Evolutionary conservation across 257 asterid genomes (phyloP), one percentile per base, ranked within the genome.

Genomic region (Rubia yunnanensis): DNA sequence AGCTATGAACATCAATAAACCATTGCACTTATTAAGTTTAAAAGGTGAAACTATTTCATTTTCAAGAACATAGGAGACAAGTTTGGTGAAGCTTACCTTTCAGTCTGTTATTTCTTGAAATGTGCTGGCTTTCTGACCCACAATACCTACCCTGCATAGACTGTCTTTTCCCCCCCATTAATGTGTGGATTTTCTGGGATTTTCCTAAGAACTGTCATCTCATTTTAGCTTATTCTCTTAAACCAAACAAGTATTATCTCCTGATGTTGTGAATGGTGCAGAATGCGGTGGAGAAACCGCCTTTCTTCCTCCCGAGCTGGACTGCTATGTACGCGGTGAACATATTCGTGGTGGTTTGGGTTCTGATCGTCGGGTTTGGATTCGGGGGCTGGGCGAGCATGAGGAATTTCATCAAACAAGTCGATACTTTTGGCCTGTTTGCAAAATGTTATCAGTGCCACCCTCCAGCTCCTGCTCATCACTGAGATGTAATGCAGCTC

Each of bases 201-300:
- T 26, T 15, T 15, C 20, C 5, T 10, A 18, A 30, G 23, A 18
- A n/a, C 34, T 28, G 31, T 17, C 32, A 7, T 11, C 36, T 6
- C n/a, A n/a, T n/a, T n/a, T n/a, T n/a, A n/a, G n/a, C n/a, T n/a
- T n/a, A n/a, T n/a, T n/a, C n/a, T n/a, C n/a, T n/a, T n/a, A n/a
- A n/a, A n/a, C n/a, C n/a, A n/a, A n/a, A n/a, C n/a, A n/a, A 26
- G 53, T 39, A 9, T 36, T 11, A 5, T 38, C 27, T 56, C 13
- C 5, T 20, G 4, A 14, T 27, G 5, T 23, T 9, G 18, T 65
- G 52, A 14, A 44, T 44, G 52, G 28, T 32, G 62, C 94, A 89
- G 97, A 87, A 90, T 73, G 97, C 97, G 44, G 97, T 92, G 4
- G 97, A 90, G 77, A 90, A 87, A 67, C 97, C 97, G 5, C 97